phyloP scores from a whole-genome alignment of 1,284 basidiomycete genomes.

The Xanthoconium separans region DNA sequence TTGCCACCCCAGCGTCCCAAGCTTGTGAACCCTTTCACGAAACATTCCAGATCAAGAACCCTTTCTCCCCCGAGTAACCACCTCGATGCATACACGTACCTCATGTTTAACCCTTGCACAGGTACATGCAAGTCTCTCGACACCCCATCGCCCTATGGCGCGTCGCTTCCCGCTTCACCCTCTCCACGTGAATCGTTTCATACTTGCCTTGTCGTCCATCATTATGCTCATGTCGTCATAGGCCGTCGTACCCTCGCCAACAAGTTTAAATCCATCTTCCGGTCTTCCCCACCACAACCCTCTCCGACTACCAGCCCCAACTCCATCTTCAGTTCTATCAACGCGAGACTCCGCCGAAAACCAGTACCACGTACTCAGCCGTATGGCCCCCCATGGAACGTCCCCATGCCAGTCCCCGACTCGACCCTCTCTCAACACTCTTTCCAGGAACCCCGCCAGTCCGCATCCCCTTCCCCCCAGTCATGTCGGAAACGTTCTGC shows the following conservation, averaged over 20 bases:
- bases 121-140: slow-evolving; percentile 4
- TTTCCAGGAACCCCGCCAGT: neutral
- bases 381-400: slow-evolving; percentile 42
- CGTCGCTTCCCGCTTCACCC: neutral
- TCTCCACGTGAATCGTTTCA: neutral
- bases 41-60: slow-evolving; percentile 16
- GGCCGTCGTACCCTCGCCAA: slow-evolving; percentile 11
- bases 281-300: slow-evolving; percentile 10
- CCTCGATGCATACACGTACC: neutral
- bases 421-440: slow-evolving; percentile 4
- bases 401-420: slow-evolving; percentile 31
- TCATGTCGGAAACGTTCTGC: neutral
- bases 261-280: slow-evolving; percentile 28
- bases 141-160: neutral
- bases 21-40: slow-evolving; percentile 25
- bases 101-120: neutral
- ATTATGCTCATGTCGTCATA: neutral
- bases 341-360: slow-evolving; percentile 16
- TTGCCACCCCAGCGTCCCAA: slow-evolving; percentile 2
- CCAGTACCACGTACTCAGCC: slow-evolving; percentile 39
- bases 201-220: neutral
- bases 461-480: no score
- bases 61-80: slow-evolving; percentile 18
- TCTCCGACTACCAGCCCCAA: neutral
- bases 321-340: slow-evolving; percentile 6